Evolutionary conservation across 2,329 filamentous ascomycete species (phyloP), one percentile per base, ranked within the genome.

Genomic region (Helotiales sp.): DNA sequence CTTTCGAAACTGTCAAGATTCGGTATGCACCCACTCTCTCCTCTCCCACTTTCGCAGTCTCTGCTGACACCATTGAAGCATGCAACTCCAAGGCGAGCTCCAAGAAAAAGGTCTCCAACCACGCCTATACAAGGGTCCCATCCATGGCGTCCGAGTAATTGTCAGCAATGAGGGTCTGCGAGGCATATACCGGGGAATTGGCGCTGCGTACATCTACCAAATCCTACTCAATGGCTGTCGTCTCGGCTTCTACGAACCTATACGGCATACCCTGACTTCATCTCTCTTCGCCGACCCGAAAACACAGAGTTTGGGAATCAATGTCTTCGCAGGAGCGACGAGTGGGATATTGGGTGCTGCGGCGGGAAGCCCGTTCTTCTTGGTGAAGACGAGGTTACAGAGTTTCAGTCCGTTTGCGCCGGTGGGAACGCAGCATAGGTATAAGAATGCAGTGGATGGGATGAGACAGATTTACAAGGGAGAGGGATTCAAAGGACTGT

Each of bases 1-100:
- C 93, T 57, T 98, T 98, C 78, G 95, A 99, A 77, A 98, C 93
- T 12, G 92, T 99, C 73, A 99, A 99, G 84, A 98, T 98, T 72
- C 90, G 93, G 89, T 93, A 80, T 72, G 81, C 55, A 40, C 25
- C 47, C 29, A 49, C 33, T 47, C 46, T 22, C 49, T 31, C 48
- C 38, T 42, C 33, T 24, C 13, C 24, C 13, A 30, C 24, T 44
- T 40, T 27, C 27, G 22, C 34, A 38, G 9, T n/a, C 25, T 24
- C 7, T 17, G 42, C 61, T 66, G 49, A 68, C 38, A 31, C n/a
- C 19, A 25, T 25, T 5, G 40, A 73, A 93, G 91, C 70, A 86
- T 99, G 83, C 95, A 99, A 78, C 76, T 99, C 55, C 95, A 99
- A 75, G 95, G 95, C 74, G 95, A 99, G 75, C 84, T 99, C 55